phyloP scores from a whole-genome alignment of 2,329 filamentous ascomycete species.

The Colletotrichum kahawae region DNA sequence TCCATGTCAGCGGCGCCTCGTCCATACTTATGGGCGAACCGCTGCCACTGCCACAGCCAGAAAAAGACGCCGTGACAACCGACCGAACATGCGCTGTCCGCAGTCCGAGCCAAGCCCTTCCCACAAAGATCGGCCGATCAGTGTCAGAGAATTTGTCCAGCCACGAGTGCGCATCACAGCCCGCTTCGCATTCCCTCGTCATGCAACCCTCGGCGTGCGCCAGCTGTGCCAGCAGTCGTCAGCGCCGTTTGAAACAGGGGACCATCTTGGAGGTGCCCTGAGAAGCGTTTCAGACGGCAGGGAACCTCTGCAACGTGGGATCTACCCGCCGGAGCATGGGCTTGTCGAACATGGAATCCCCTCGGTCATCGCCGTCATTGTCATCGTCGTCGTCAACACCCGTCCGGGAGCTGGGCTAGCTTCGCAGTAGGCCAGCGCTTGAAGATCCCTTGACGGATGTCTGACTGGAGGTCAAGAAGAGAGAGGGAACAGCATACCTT shows the following conservation, averaged over 20 bases:
- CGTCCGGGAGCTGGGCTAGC: conserved; percentile 4
- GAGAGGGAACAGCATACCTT: no score
- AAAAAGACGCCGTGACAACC: neutral
- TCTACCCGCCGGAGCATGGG: neutral
- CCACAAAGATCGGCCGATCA: conserved; percentile 6
- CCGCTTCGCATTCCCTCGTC: neutral
- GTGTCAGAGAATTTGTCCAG: neutral
- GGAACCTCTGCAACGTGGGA: neutral
- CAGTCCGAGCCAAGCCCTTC: conserved; percentile 11
- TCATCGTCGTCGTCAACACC: neutral
- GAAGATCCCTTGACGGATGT: neutral
- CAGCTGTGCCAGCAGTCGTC: neutral
- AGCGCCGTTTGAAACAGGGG: conserved; percentile 16
- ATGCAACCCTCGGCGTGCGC: conserved; percentile 15
- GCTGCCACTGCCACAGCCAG: neutral
- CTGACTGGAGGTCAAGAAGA: neutral
- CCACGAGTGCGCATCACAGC: neutral
- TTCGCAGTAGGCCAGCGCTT: neutral
- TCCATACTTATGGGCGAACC: conserved; percentile 18
- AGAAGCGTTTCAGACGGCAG: conserved; percentile 15
- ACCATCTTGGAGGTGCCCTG: conserved; percentile 6
- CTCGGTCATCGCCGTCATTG: neutral
- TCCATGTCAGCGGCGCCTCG: neutral
- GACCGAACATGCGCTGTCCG: conserved; percentile 7
- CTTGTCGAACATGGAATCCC: neutral